Base-by-base conservation (phyloP, 371 early-diverging fungal genomes). In the Zychaea mexicana region DNA sequence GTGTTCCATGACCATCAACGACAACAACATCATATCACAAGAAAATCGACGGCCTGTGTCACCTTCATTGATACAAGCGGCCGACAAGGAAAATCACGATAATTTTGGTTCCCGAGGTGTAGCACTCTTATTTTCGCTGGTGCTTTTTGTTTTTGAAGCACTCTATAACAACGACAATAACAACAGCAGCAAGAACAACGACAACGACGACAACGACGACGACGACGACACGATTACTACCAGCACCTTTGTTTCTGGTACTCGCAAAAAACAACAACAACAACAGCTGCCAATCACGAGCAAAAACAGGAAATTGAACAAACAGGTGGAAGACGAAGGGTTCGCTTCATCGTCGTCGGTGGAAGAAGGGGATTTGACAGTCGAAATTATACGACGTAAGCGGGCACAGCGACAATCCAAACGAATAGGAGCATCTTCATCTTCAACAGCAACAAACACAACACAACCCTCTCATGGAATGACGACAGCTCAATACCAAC, bases 281-380 rank as follows among this genome's bases (percentile, higher is more conserved):
- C 38, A 36, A 36, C 7, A 36, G 15, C 49, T 19, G 10, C 24
- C n/a, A 19, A 24, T 1, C n/a, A 49, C 42, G 42, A 42, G n/a
- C 15, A 42, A n/a, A 19, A 28, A 47, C 46, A 46, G 19, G 21
- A 46, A 59, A 22, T 15, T 46, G 30, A 31, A 22, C 24, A 31
- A 59, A 10, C 33, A 36, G 15, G 15, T 27, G n/a, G 62, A 53
- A 38, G 62, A 62, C 56, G 62, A 62, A n/a, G 62, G 62, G n/a
- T 75, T 79, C 57, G 75, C 80, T 10, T 79, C 80, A 15, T 72
- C 80, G 30, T 74, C 77, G 24, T 79, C 79, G 0, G 45, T 68
- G 3, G 80, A 76, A 52, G 70, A 77, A 66, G 52, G 27, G 9
- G 75, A 77, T 45, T 52, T 45, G 28, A 72, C 71, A n/a, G 60